Percentiles rank a stretch among this genome's conserved stretches.
Conservation (phyloP, 192 early-diverging fungal species). For the Coemansia sp. region DNA sequence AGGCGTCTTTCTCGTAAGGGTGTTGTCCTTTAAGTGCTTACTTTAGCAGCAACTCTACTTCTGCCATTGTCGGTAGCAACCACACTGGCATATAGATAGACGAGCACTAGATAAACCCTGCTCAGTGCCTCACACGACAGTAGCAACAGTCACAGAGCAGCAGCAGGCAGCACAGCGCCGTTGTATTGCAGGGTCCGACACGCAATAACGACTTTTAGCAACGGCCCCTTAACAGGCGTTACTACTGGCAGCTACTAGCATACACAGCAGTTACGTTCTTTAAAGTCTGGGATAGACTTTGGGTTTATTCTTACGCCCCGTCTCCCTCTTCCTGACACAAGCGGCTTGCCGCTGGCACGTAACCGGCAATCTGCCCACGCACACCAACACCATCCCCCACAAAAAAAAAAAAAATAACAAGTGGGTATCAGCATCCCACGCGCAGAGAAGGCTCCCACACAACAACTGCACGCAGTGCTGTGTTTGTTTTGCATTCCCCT, state of each 20-base stretch:
- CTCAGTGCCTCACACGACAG: not conserved
- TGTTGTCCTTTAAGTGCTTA: not conserved
- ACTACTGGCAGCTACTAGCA: too few relatives aligned
- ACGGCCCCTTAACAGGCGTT: too few relatives aligned
- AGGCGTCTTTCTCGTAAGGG: not conserved
- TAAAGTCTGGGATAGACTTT: too few relatives aligned
- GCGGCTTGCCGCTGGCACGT: not conserved
- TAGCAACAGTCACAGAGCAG: not conserved
- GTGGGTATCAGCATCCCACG: constrained; percentile 5
- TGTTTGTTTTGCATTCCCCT: too few relatives aligned
- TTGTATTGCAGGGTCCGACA: too few relatives aligned
- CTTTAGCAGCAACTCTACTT: not conserved
- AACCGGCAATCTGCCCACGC: constrained; percentile 4
- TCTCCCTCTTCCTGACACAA: too few relatives aligned
- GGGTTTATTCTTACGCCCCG: too few relatives aligned
- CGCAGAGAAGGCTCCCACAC: constrained; percentile 8
- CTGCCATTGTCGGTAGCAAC: not conserved
- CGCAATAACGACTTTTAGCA: too few relatives aligned
- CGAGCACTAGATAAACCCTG: not conserved
- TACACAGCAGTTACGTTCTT: too few relatives aligned
- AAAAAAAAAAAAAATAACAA: not conserved
- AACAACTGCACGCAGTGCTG: not conserved
- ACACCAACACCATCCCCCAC: not conserved
- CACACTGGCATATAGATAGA: not conserved
- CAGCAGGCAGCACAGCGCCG: not conserved